Conservation (phyloP, 805 yeast species). For the Yamadazyma ubonensis region DNA sequence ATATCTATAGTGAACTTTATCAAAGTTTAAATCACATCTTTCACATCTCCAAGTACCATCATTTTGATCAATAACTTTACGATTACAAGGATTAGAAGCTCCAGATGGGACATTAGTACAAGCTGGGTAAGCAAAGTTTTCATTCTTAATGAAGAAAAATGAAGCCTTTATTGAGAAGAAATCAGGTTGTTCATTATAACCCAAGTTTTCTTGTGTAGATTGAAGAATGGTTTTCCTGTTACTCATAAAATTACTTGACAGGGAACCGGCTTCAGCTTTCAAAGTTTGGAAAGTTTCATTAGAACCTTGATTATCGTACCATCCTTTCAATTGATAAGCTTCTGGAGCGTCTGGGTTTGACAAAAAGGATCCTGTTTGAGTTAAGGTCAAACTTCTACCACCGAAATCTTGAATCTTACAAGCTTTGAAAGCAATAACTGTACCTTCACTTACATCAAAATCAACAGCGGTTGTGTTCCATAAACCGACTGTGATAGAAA, state of each 20-base stretch:
- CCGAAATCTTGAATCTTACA: constrained; percentile 85
- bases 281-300: constrained; percentile 59
- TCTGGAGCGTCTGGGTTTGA: constrained; percentile 88
- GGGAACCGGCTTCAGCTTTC: constrained; percentile 49
- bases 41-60: constrained; percentile 89
- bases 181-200: constrained; percentile 75
- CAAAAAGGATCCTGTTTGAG: constrained; percentile 71
- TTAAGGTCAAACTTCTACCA: constrained; percentile 79
- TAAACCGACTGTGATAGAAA: constrained; percentile 73
- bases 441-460: constrained; percentile 68
- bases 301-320: constrained; percentile 86
- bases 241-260: constrained; percentile 39
- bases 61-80: constrained; percentile 75
- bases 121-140: constrained; percentile 85
- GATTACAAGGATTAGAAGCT: constrained; percentile 52
- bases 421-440: constrained; percentile 90
- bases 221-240: constrained; percentile 66
- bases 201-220: constrained; percentile 66
- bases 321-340: constrained; percentile 85
- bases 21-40: constrained; percentile 71
- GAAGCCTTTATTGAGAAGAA: constrained; percentile 75
- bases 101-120: constrained; percentile 55
- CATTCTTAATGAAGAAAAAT: constrained; percentile 66
- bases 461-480: constrained; percentile 90
- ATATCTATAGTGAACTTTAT: constrained; percentile 75